phyloP scores from a whole-genome alignment of 2,329 filamentous ascomycete genomes.

The Talaromyces sp. region DNA sequence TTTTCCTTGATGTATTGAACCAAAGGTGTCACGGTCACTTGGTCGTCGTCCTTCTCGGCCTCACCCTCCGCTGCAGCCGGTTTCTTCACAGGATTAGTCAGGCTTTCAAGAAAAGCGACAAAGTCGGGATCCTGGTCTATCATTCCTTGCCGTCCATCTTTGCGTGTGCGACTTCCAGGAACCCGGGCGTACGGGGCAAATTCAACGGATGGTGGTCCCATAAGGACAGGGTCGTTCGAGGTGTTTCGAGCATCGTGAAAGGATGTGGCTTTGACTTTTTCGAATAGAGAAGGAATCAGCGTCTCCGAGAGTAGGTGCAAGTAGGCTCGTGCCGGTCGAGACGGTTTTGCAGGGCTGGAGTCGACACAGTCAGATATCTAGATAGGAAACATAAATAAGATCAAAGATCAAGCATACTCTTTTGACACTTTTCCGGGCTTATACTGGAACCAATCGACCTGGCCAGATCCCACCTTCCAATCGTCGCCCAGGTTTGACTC shows the following conservation, averaged over 20 bases:
- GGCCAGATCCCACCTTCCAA: constrained; percentile 76
- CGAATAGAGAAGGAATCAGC: constrained; percentile 62
- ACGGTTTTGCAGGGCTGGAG: constrained; percentile 73
- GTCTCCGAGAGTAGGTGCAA: constrained; percentile 71
- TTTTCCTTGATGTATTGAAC: constrained; percentile 89
- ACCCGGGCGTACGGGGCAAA: constrained; percentile 80
- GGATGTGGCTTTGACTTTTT: constrained; percentile 60
- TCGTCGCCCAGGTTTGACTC: constrained; percentile 65
- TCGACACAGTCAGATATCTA: background rate
- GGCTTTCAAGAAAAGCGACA: constrained; percentile 80
- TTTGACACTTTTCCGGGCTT: constrained; percentile 71
- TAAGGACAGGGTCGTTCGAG: constrained; percentile 63
- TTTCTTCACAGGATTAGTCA: constrained; percentile 69
- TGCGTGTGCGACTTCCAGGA: constrained; percentile 66
- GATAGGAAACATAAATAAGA: background rate
- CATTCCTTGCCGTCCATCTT: constrained; percentile 82
- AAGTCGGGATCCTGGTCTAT: constrained; percentile 97
- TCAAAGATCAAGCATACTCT: constrained; percentile 55
- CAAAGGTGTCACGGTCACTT: constrained; percentile 77
- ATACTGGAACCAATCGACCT: constrained; percentile 78
- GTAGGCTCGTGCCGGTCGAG: constrained; percentile 74
- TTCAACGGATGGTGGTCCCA: constrained; percentile 75
- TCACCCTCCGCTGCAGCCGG: constrained; percentile 45
- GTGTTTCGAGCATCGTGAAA: constrained; percentile 83
- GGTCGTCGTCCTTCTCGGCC: constrained; percentile 52